Evolutionary conservation across 2,329 filamentous ascomycete genomes (phyloP).

Genomic region (Tolypocladium ovalisporum): DNA sequence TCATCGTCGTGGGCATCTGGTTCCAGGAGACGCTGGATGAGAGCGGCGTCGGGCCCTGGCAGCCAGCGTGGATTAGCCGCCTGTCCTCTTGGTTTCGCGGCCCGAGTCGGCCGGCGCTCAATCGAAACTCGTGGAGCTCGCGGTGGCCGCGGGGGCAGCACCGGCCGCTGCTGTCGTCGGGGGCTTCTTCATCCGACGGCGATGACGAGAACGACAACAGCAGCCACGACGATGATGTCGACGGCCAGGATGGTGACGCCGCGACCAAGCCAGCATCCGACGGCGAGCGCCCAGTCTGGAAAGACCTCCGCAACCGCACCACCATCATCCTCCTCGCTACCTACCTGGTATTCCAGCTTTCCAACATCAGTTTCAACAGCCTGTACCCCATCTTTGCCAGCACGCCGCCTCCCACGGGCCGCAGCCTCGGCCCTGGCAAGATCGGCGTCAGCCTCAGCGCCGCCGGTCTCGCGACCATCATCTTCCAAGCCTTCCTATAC

Average conservation of each 20-base stretch:
- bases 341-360: constrained; percentile 86
- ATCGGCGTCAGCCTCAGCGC: constrained; percentile 81
- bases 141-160: constrained; percentile 23
- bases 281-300: constrained; percentile 29
- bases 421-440: constrained; percentile 61
- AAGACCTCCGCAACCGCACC: constrained; percentile 63
- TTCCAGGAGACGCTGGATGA: constrained; percentile 64
- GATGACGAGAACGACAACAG: constrained; percentile 6
- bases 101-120: constrained; percentile 7
- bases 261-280: neutral
- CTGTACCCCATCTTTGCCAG: constrained; percentile 90
- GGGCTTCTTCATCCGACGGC: constrained; percentile 14
- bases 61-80: constrained; percentile 21
- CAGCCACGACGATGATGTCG: constrained; percentile 3
- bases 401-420: constrained; percentile 62
- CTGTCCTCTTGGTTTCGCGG: constrained; percentile 16
- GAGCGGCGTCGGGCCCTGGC: constrained; percentile 14
- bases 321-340: constrained; percentile 73
- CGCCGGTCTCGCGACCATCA: constrained; percentile 72
- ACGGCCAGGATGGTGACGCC: constrained; percentile 3
- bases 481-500: constrained; percentile 84
- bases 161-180: constrained; percentile 18
- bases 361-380: constrained; percentile 91
- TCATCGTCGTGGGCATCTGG: constrained; percentile 65
- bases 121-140: constrained; percentile 24